These are phyloP conservation scores for Protomyces macrosporus DNA, from an alignment of 1,139 yeast species.

Conservation along the genomic window DNA sequence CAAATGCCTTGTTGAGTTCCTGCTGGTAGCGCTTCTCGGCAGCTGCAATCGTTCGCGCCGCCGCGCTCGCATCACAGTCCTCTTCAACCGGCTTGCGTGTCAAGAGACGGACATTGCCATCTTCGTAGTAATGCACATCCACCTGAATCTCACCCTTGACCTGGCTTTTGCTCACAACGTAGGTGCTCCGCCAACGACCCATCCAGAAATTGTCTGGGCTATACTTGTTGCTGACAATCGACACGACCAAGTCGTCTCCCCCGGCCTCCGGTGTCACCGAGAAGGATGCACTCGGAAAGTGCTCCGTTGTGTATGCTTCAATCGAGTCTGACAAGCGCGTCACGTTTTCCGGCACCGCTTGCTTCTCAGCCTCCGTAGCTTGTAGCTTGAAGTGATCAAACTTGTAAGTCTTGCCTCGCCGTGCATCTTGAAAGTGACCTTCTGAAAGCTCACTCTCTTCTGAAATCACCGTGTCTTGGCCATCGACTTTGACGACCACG, in stretches of 20 bases:
- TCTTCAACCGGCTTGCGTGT: conserved; percentile 39
- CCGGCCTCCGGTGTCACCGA: conserved; percentile 48
- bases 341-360: background rate
- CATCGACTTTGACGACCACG: conserved; percentile 42
- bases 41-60: conserved; percentile 51
- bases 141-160: conserved; percentile 52
- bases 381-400: conserved; percentile 51
- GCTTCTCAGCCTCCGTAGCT: conserved; percentile 14
- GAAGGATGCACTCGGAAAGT: conserved; percentile 46
- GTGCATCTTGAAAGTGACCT: conserved; percentile 46
- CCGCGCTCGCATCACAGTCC: conserved; percentile 26
- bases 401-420: conserved; percentile 50
- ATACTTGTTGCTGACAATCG: conserved; percentile 66
- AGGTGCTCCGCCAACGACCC: conserved; percentile 74
- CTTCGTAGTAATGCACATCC: conserved; percentile 90
- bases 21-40: conserved; percentile 61
- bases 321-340: conserved; percentile 26
- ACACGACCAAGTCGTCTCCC: conserved; percentile 44
- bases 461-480: conserved; percentile 43
- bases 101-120: conserved; percentile 83
- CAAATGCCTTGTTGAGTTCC: conserved; percentile 58
- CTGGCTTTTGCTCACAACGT: conserved; percentile 39
- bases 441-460: conserved; percentile 47
- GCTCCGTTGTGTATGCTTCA: conserved; percentile 42
- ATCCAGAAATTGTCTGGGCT: conserved; percentile 77